Evolutionary conservation across 306 rosid genomes (phyloP), one percentile per base, ranked within the genome.

Genomic region (Dryas octopetala): DNA sequence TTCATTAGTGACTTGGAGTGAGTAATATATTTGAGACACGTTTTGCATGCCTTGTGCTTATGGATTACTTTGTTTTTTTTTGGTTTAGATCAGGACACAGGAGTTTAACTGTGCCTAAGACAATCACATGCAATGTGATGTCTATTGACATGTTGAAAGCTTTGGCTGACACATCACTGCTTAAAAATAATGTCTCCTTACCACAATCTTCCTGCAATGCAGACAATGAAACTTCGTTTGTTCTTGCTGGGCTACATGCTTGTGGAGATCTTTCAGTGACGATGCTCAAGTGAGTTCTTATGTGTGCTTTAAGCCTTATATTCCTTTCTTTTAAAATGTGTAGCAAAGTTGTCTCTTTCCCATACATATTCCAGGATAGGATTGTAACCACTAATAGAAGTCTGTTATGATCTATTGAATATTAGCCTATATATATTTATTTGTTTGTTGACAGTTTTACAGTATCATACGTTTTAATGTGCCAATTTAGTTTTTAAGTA

Each of bases 181-280:
- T 38, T 68, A 75, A 83, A 70, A 81, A 85, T 68, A 83, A 69
- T 26, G 66, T 40, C 76, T 76, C 51, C 11, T 62, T 52, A 19
- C 54, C 49, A 66, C 78, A 71, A 76, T 44, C 81, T 54, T 79
- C 74, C 43, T 45, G 80, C 77, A 51, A 50, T 70, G 78, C 74
- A 46, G 77, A 78, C 68, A 47, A 71, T 62, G 88, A 73, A 48
- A 67, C 84, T 70, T 84, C 91, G 54, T 69, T 83, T 73, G 91
- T 91, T 79, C 93, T 94, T 78, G 96, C 95, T 68, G 98, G 98
- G 49, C 97, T 95, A 85, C 98, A 95, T 86, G 97, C 98, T 75
- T 94, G 97, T 67, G 98, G 98, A 52, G 98, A 91, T 86, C 97
- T 94, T 77, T 91, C 98, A 2, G 95, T 89, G 54, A 91, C 85